These are phyloP conservation scores for Aulographum hederae DNA, from an alignment of 2,329 filamentous ascomycete genomes.

Conservation along the genomic window DNA sequence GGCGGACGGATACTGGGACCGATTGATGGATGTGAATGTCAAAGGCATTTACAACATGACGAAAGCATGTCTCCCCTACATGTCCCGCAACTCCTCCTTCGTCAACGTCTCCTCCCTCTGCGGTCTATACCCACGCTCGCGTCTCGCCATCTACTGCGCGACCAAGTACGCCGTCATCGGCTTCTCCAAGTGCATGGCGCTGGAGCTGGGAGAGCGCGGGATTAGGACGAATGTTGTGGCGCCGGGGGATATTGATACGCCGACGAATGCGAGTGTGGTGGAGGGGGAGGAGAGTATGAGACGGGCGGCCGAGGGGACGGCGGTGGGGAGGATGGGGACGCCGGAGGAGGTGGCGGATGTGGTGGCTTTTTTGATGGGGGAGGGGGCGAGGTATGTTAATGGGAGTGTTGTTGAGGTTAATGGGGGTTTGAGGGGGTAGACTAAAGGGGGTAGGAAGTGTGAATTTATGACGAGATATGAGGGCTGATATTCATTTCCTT, in stretches of 20 bases:
- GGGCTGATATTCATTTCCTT: no score
- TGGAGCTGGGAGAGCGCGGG: conserved; percentile 8
- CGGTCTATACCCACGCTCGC: conserved; percentile 11
- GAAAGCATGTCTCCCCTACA: conserved; percentile 12
- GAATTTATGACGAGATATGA: no score
- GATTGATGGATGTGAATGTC: conserved; percentile 26
- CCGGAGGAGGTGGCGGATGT: conserved; percentile 31
- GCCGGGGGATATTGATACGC: conserved; percentile 27
- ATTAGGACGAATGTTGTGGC: conserved; percentile 9
- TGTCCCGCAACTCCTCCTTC: not conserved
- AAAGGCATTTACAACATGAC: conserved; percentile 27
- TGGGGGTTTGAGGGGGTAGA: no score
- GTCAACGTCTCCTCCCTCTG: conserved; percentile 9
- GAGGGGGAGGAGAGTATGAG: conserved; percentile 26
- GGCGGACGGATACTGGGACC: conserved; percentile 28
- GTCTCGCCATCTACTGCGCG: conserved; percentile 13
- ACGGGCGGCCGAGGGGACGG: conserved; percentile 20
- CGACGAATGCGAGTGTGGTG: conserved; percentile 30
- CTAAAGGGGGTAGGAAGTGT: no score
- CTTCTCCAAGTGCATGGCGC: conserved; percentile 10
- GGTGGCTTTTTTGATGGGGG: conserved; percentile 29
- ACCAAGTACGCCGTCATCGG: conserved; percentile 11
- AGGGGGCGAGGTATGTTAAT: conserved; percentile 27
- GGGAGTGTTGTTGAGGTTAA: conserved; percentile 29
- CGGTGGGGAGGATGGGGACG: conserved; percentile 23